These are phyloP conservation scores for Blastobotrys petasosporus DNA, from an alignment of 1,139 yeast genomes.

Conservation along the genomic window DNA sequence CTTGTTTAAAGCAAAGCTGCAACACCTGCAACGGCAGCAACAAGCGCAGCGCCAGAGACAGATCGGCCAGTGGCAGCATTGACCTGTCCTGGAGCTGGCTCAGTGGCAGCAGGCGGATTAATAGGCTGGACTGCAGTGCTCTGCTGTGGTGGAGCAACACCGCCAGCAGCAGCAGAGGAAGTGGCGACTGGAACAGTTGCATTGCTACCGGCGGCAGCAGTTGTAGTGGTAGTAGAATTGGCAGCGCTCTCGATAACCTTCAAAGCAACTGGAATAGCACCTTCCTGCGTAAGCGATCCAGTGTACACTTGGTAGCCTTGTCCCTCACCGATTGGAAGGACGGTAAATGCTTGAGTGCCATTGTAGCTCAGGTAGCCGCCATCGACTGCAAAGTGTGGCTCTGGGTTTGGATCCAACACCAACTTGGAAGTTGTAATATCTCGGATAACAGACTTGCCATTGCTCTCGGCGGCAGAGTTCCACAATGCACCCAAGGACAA, in stretches of 20 bases:
- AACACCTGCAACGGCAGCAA: constrained; percentile 1
- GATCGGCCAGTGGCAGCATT: constrained; percentile 1
- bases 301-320: constrained; percentile 16
- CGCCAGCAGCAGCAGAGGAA: background rate
- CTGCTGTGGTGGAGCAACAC: background rate
- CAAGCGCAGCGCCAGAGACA: background rate
- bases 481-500: constrained; percentile 1
- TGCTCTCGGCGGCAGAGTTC: background rate
- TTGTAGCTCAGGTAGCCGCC: constrained; percentile 15
- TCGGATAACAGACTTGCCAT: constrained; percentile 5
- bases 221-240: background rate
- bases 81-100: constrained; percentile 6
- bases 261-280: constrained; percentile 15
- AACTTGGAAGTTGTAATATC: constrained; percentile 8
- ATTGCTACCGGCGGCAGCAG: constrained; percentile 1
- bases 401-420: constrained; percentile 4
- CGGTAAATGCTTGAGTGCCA: constrained; percentile 17
- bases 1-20: background rate
- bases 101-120: background rate
- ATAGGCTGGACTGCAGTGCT: background rate
- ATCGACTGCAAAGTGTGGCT: constrained; percentile 2
- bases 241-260: constrained; percentile 7
- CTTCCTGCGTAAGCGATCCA: constrained; percentile 13
- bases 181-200: constrained; percentile 3
- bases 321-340: constrained; percentile 12